Conservation (phyloP, 352 stramenopile species). For the Bremia lactucae region DNA sequence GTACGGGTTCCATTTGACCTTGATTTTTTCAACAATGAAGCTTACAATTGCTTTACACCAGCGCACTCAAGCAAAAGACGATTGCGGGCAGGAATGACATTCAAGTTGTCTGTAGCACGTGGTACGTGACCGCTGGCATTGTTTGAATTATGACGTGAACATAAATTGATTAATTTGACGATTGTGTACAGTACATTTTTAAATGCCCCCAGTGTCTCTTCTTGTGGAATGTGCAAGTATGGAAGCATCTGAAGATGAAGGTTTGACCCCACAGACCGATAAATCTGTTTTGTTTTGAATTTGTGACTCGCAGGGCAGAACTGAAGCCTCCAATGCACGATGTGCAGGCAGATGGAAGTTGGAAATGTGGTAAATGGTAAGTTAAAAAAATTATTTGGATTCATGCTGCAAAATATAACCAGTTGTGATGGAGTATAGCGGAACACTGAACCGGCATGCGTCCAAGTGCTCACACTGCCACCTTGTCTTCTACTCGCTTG, state of each 20-base stretch:
- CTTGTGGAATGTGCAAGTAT: slow-evolving; percentile 68
- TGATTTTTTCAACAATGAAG: too few species aligned
- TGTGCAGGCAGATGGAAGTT: slow-evolving; percentile 52
- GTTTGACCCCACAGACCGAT: neutral
- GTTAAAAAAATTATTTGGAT: neutral
- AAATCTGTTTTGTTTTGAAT: neutral
- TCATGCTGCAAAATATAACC: neutral
- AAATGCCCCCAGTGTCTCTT: slow-evolving; percentile 37
- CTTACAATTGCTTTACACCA: too few species aligned
- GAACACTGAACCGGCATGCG: slow-evolving; percentile 46
- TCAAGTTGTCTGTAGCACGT: slow-evolving; percentile 40
- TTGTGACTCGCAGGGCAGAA: slow-evolving; percentile 22
- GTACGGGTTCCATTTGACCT: too few species aligned
- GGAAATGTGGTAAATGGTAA: slow-evolving; percentile 67
- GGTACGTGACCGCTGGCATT: slow-evolving; percentile 16
- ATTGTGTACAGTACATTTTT: slow-evolving; percentile 47
- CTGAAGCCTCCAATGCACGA: slow-evolving; percentile 61
- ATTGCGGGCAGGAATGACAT: slow-evolving; percentile 47
- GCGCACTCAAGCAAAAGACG: slow-evolving; percentile 47
- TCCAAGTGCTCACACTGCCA: slow-evolving; percentile 50
- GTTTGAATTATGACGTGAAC: neutral
- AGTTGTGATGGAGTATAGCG: slow-evolving; percentile 16
- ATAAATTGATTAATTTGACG: neutral
- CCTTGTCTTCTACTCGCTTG: slow-evolving; percentile 48
- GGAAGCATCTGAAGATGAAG: neutral